These are phyloP conservation scores for Mortierella sp. DNA, from an alignment of 371 early-diverging fungal species.

Conservation along the genomic window DNA sequence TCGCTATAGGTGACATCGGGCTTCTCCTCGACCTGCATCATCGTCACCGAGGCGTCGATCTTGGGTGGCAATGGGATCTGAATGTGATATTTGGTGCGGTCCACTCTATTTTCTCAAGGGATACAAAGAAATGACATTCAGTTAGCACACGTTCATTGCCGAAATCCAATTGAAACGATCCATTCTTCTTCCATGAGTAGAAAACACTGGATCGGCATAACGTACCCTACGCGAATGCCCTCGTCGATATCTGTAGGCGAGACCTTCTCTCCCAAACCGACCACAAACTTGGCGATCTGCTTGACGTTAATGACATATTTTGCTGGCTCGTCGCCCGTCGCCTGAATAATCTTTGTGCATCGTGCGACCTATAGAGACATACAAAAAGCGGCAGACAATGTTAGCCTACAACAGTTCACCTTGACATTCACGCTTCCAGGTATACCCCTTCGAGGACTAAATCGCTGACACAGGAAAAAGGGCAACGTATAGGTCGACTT, in stretches of 20 bases:
- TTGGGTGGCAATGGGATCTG: conserved; percentile 99
- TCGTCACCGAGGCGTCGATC: conserved; percentile 99
- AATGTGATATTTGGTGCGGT: conserved; percentile 99
- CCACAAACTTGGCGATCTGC: conserved; percentile 99
- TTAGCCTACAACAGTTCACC: too few relatives aligned
- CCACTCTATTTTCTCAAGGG: conserved; percentile 78
- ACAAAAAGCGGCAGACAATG: neutral
- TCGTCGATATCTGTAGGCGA: conserved; percentile 99
- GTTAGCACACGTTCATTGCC: neutral
- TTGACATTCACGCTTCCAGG: neutral
- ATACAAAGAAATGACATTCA: neutral
- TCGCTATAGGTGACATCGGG: conserved; percentile 99
- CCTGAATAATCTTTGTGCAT: conserved; percentile 97
- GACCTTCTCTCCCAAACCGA: conserved; percentile 96
- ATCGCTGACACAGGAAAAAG: neutral
- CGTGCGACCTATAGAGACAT: conserved; percentile 83
- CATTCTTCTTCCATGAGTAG: too few relatives aligned
- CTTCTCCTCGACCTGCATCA: conserved; percentile 99
- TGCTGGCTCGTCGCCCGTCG: conserved; percentile 78
- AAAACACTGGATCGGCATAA: neutral
- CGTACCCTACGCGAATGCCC: conserved; percentile 99
- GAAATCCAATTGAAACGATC: too few relatives aligned
- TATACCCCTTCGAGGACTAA: neutral
- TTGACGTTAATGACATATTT: conserved; percentile 99
- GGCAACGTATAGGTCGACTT: neutral